Percentiles rank a stretch among this genome's conserved stretches.
Evolutionary conservation across 225 moss, liverwort and hornwort genomes (phyloP).

Genomic region (Thuidium tamariscinum): DNA sequence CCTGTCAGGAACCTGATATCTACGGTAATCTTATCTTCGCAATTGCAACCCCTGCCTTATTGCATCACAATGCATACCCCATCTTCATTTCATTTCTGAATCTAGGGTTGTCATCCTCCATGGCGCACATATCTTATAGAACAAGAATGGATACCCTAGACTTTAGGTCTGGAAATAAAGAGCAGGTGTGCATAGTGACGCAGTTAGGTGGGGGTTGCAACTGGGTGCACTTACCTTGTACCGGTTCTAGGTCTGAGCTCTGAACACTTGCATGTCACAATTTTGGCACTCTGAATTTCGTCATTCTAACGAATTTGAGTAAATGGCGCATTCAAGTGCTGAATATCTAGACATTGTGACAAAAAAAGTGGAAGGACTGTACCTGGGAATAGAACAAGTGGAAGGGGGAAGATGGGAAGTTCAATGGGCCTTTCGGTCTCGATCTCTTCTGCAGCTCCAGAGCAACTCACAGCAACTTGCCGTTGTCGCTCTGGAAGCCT

Average conservation of each 20-base stretch:
- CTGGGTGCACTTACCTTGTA: background rate
- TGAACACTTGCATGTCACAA: background rate
- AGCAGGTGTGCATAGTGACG: background rate
- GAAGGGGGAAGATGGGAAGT: conserved; percentile 92
- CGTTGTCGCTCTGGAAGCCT: background rate
- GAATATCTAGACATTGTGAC: background rate
- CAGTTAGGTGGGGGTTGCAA: background rate
- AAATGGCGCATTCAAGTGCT: background rate
- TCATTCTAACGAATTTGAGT: background rate
- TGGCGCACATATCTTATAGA: background rate
- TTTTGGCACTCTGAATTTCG: background rate
- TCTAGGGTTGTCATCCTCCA: background rate
- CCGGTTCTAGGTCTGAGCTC: background rate
- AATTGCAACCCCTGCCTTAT: background rate
- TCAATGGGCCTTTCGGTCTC: conserved; percentile 61
- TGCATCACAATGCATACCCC: background rate
- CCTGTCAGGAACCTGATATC: background rate
- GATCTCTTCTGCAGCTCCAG: conserved; percentile 33
- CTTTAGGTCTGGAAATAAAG: background rate
- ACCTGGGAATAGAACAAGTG: conserved; percentile 90
- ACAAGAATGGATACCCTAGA: background rate
- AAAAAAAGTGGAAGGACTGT: background rate
- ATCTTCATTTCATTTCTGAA: background rate
- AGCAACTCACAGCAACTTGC: background rate
- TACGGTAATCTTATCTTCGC: background rate